These are phyloP conservation scores for Raphanus hybrid DNA, from an alignment of 441 rosid species.

Conservation along the genomic window DNA sequence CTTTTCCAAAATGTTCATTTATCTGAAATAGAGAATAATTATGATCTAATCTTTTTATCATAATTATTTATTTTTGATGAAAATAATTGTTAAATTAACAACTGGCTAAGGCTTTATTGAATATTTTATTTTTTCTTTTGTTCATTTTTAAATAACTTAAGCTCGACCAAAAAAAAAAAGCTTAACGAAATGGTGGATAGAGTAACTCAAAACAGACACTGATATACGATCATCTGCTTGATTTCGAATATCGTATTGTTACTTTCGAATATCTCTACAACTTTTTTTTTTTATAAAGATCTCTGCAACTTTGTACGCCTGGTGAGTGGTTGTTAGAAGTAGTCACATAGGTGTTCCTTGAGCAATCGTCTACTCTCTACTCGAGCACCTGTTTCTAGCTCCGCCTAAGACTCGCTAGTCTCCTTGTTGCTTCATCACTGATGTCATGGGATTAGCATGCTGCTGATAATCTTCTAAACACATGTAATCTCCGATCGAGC, in stretches of 20 bases:
- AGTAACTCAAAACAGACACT: not conserved
- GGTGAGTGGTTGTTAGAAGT: not conserved
- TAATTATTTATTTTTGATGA: not conserved
- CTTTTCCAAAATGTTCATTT: no score
- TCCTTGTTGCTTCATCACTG: constrained; percentile 42
- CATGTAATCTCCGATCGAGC: constrained; percentile 53
- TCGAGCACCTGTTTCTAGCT: not conserved
- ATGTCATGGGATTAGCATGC: no score
- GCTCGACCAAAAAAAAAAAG: not conserved
- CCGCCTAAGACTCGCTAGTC: constrained; percentile 46
- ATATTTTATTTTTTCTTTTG: not conserved
- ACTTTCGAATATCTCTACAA: not conserved
- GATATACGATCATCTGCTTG: not conserved
- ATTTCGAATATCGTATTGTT: not conserved
- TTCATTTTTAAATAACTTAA: not conserved
- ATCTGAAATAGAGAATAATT: not conserved
- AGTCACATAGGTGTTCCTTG: not conserved
- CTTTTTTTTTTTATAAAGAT: not conserved
- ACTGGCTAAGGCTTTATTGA: not conserved
- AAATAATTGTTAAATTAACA: not conserved
- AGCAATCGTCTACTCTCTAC: no score
- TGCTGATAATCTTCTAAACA: constrained; percentile 45
- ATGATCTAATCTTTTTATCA: not conserved
- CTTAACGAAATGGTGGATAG: not conserved
- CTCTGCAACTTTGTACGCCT: not conserved